These are phyloP conservation scores for Solanum tacnaense DNA, from an alignment of 257 asterid genomes.

Conservation along the genomic window DNA sequence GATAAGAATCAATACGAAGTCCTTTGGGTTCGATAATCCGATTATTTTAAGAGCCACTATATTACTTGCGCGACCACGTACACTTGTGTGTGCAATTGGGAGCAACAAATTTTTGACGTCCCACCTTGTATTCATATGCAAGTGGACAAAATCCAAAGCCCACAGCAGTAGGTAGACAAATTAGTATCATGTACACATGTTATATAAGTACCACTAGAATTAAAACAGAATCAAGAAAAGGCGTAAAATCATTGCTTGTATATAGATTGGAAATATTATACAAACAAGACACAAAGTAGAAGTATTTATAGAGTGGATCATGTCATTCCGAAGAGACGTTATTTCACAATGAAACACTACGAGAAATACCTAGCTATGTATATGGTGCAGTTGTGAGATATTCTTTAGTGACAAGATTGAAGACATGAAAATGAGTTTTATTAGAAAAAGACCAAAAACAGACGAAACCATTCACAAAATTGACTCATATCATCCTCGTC, in stretches of 20 bases:
- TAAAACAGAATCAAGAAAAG: not conserved
- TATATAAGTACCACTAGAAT: not conserved
- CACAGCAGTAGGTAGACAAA: not conserved
- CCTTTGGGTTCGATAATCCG: too few species aligned
- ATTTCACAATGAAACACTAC: not conserved
- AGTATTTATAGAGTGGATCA: not conserved
- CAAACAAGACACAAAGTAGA: too few species aligned
- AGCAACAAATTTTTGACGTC: too few species aligned
- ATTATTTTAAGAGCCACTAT: too few species aligned
- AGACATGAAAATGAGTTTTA: not conserved
- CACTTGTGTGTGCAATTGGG: too few species aligned
- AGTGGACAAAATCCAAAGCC: not conserved
- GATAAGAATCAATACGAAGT: too few species aligned
- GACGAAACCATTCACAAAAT: not conserved
- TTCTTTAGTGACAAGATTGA: not conserved
- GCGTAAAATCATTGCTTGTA: not conserved
- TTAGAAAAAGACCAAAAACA: not conserved
- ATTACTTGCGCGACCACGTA: too few species aligned
- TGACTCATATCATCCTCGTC: not conserved
- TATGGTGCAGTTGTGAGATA: not conserved
- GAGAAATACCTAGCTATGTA: not conserved
- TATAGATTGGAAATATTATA: not conserved
- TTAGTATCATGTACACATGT: not conserved
- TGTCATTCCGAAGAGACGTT: not conserved
- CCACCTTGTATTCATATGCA: not conserved